Base-by-base conservation (phyloP, 2,329 filamentous ascomycete genomes). In the Ophiocordyceps robertsii region DNA sequence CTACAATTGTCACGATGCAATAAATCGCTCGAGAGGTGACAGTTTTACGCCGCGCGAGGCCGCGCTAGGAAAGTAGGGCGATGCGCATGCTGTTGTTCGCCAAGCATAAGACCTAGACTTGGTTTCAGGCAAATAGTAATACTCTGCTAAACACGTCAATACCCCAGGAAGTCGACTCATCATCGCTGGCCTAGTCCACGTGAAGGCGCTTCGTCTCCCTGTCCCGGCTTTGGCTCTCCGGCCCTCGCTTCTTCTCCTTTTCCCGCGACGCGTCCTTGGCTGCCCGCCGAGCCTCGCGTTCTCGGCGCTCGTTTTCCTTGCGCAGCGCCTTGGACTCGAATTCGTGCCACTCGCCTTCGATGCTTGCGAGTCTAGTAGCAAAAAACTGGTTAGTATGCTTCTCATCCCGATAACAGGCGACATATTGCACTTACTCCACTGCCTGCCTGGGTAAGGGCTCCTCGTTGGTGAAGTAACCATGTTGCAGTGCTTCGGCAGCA, bases 261-360 rank as follows among this genome's bases (percentile, higher is more conserved):
- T 61, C 58, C 7, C 55, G 53, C 29, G 51, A 49, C 9, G 47
- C 51, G 1, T 67, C 66, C 50, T 66, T 69, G 16, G 61, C 62
- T 1, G 65, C 63, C 36, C 65, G 67, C 4, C 66, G 64, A 8
- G 69, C 71, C 42, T 76, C 73, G 44, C 69, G 66, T 27, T 76
- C 72, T 46, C 69, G 70, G 43, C 77, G 76, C 59, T 92, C 86
- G 52, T 88, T 90, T 60, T 95, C 89, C 52, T 92, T 92, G 29
- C 92, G 75, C 24, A 95, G 70, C 14, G 88, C 89, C 65, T 98
- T 98, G 43, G 87, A 94, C 65, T 98, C 92, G 55, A 96, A 95
- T 59, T 98, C 92, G 58, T 98, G 92, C 92, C 92, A 98, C 54
- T 98, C 92, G 19, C 92, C 92, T 53, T 92, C 78, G 29, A 98